phyloP scores from a whole-genome alignment of 257 asterid species.

The Hygrophila difformis region DNA sequence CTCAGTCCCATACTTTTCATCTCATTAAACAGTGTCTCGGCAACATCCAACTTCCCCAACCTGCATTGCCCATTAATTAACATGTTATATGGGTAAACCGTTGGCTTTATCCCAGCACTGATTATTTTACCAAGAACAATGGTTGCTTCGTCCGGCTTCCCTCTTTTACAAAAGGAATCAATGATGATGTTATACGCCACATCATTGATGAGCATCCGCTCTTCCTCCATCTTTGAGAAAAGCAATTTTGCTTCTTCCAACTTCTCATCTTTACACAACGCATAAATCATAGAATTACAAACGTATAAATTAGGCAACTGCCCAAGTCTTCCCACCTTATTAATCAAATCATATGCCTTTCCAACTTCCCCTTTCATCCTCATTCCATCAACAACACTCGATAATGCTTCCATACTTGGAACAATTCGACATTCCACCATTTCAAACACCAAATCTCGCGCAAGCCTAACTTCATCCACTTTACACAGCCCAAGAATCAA shows the following conservation, averaged over 20 bases:
- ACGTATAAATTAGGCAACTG: constrained; percentile 59
- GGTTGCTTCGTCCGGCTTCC: constrained; percentile 48
- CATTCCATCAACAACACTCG: constrained; percentile 76
- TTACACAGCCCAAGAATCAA: constrained; percentile 57
- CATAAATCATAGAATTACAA: constrained; percentile 62
- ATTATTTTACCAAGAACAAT: constrained; percentile 44
- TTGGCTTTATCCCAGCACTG: constrained; percentile 34
- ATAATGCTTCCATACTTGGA: constrained; percentile 72
- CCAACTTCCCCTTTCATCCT: constrained; percentile 46
- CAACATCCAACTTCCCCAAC: constrained; percentile 44
- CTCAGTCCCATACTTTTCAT: constrained; percentile 46
- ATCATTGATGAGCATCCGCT: constrained; percentile 48
- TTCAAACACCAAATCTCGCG: constrained; percentile 54
- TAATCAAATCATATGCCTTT: constrained; percentile 51
- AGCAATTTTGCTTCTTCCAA: constrained; percentile 45
- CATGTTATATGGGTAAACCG: constrained; percentile 64
- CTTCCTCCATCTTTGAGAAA: constrained; percentile 47
- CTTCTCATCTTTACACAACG: constrained; percentile 57
- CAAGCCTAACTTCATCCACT: constrained; percentile 38
- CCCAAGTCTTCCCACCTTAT: constrained; percentile 45
- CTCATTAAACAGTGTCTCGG: constrained; percentile 40
- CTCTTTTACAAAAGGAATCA: constrained; percentile 53
- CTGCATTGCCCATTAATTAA: constrained; percentile 70
- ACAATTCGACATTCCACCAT: constrained; percentile 56
- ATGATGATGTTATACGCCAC: constrained; percentile 57